These are phyloP conservation scores for Cytospora schulzeri DNA, from an alignment of 2,329 filamentous ascomycete species.

Conservation along the genomic window DNA sequence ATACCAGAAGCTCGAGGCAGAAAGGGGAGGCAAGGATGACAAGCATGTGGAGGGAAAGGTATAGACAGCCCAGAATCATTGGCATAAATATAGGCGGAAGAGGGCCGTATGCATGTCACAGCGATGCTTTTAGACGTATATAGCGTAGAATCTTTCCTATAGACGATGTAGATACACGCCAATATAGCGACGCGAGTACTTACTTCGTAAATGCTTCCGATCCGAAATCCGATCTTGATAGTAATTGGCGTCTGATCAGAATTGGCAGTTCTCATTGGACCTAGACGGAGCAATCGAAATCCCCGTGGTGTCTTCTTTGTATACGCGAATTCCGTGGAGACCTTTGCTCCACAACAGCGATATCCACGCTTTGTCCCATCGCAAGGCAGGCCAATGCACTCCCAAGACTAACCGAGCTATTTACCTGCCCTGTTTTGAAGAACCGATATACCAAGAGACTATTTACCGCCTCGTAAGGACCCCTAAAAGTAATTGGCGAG, in stretches of 20 bases:
- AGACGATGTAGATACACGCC: background rate
- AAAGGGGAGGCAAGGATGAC: conserved; percentile 12
- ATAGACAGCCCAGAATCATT: background rate
- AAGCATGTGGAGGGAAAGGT: conserved; percentile 9
- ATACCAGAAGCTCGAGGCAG: conserved; percentile 57
- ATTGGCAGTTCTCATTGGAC: background rate
- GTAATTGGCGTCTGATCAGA: background rate
- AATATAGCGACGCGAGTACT: background rate
- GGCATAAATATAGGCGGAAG: background rate
- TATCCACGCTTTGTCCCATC: background rate
- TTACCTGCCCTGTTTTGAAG: background rate
- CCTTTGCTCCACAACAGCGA: background rate
- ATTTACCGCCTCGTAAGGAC: background rate
- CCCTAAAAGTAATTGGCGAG: background rate
- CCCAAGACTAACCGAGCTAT: background rate
- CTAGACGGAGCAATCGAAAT: background rate
- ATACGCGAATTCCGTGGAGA: background rate
- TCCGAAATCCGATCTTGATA: background rate
- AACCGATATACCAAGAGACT: background rate
- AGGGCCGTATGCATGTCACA: background rate
- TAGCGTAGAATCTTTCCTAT: background rate
- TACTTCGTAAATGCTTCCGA: background rate
- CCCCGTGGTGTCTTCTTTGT: conserved; percentile 25
- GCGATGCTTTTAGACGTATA: background rate
- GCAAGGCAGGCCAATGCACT: background rate